Evolutionary conservation across 2,329 filamentous ascomycete genomes (phyloP).

Genomic region (Teratosphaeria epicoccoides): DNA sequence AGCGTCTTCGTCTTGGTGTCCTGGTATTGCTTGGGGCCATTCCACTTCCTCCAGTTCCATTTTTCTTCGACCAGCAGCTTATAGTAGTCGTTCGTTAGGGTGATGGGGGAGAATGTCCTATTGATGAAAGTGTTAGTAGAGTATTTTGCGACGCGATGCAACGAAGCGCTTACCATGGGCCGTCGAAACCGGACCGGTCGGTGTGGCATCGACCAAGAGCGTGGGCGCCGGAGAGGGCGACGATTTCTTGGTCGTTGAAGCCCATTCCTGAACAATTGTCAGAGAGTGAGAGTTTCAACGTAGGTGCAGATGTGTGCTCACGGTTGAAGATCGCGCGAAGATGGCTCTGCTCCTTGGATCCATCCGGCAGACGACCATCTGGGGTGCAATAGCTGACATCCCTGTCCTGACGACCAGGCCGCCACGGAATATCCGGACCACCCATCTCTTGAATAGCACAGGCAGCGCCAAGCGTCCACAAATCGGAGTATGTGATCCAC

Average conservation of each 20-base stretch:
- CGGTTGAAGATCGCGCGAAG: slow-evolving; percentile 86
- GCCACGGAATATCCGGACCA: slow-evolving; percentile 76
- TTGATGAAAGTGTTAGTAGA: background rate
- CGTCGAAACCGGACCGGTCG: slow-evolving; percentile 76
- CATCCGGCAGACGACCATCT: slow-evolving; percentile 83
- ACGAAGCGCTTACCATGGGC: slow-evolving; percentile 52
- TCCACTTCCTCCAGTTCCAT: slow-evolving; percentile 86
- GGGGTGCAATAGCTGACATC: slow-evolving; percentile 81
- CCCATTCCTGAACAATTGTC: slow-evolving; percentile 52
- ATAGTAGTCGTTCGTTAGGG: slow-evolving; percentile 93
- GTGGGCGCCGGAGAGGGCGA: slow-evolving; percentile 77
- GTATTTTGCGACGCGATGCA: background rate
- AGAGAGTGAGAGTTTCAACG: background rate
- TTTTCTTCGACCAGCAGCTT: slow-evolving; percentile 80
- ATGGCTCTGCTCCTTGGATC: slow-evolving; percentile 64
- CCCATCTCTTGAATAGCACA: slow-evolving; percentile 90
- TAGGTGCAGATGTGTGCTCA: slow-evolving; percentile 51
- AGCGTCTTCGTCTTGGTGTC: slow-evolving; percentile 76
- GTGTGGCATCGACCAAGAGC: slow-evolving; percentile 82
- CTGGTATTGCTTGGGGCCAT: slow-evolving; percentile 81
- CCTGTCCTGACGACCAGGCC: slow-evolving; percentile 71
- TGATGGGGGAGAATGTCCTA: slow-evolving; percentile 70
- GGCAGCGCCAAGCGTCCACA: slow-evolving; percentile 86
- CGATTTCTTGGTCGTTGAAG: slow-evolving; percentile 94
- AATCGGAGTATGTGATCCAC: slow-evolving; percentile 92